Base-by-base conservation (phyloP, 2,329 filamentous ascomycete genomes). In the Pseudohalonectria lignicola region DNA sequence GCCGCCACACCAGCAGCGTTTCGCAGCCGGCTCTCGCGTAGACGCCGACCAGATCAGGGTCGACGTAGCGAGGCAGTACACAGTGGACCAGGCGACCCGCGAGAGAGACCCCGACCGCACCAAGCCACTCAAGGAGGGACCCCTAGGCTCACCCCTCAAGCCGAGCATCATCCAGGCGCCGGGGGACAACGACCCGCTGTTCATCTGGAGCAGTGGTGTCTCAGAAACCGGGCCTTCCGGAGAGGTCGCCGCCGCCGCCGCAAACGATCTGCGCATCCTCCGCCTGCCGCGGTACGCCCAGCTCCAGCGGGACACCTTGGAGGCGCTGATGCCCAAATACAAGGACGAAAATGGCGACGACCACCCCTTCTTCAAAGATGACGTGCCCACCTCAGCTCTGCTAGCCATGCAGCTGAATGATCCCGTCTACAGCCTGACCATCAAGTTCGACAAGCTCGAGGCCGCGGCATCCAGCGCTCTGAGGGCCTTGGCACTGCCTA, bases 1-100 rank as follows among this genome's bases (percentile, higher is more conserved):
- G 45, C 60, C 61, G 1, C 47, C 57, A 2, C 60, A 64, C 43
- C 60, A 63, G 42, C 58, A 62, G 44, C 46, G 47, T 4, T 63
- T 61, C 37, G 45, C 49, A 4, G 46, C 46, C 3, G 51, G 35
- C 12, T 31, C 31, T 3, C 31, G 36, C 5, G 41, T 59, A 5
- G 40, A 45, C 16, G 19, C 34, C 2, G 26, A 39, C 1, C 10
- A 41, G n/a, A 36, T 53, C 17, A 30, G 21, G 13, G 42, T 47
- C 15, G 34, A 46, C 18, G 49, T 52, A 13, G 45, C 46, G 20
- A 40, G 43, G 15, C 41, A 50, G 25, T 56, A 52, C 42, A 57
- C 50, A 2, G 43, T 49, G 9, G 39, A 44, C 13, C 37, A 43
- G 23, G 39, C 21, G 17, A 37, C 25, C n/a, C 31, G 31, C 8